Percentiles rank a stretch among this genome's conserved stretches.
Conservation (phyloP, 176 grass and related monocot genomes). For the Elaeis guineensis region DNA sequence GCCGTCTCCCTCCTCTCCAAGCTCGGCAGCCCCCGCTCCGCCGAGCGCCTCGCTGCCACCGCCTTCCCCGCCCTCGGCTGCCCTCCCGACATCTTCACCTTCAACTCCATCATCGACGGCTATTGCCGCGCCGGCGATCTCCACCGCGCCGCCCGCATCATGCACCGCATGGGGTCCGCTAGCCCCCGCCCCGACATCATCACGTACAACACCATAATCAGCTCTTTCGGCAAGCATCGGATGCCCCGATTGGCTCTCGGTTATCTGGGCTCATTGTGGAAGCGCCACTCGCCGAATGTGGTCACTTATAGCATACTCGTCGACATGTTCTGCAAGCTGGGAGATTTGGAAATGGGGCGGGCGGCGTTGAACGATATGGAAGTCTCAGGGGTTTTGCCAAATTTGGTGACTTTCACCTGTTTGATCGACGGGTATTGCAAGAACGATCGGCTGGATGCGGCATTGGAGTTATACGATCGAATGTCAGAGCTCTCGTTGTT, state of each 20-base stretch:
- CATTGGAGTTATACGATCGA: neutral
- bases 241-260: neutral
- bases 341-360: neutral
- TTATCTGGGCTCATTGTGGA: slow-evolving; percentile 2
- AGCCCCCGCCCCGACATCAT: neutral
- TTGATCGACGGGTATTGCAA: slow-evolving; percentile 7
- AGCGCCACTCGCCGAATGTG: neutral
- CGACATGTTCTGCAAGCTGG: slow-evolving; percentile 2
- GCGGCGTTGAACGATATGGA: slow-evolving; percentile 1
- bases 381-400: neutral
- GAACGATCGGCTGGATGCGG: neutral
- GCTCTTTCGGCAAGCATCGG: neutral
- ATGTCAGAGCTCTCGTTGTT: neutral
- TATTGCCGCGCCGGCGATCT: neutral
- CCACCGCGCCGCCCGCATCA: neutral
- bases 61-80: neutral
- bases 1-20: slow-evolving; percentile 2
- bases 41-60: too few relatives aligned
- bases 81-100: neutral
- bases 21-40: neutral
- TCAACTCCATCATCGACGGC: slow-evolving; percentile 1
- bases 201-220: slow-evolving; percentile 6
- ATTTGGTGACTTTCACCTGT: slow-evolving; percentile 15
- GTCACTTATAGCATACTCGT: slow-evolving; percentile 1
- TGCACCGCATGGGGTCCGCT: neutral